Conservation (phyloP, 306 rosid genomes). For the Coriaria nepalensis region DNA sequence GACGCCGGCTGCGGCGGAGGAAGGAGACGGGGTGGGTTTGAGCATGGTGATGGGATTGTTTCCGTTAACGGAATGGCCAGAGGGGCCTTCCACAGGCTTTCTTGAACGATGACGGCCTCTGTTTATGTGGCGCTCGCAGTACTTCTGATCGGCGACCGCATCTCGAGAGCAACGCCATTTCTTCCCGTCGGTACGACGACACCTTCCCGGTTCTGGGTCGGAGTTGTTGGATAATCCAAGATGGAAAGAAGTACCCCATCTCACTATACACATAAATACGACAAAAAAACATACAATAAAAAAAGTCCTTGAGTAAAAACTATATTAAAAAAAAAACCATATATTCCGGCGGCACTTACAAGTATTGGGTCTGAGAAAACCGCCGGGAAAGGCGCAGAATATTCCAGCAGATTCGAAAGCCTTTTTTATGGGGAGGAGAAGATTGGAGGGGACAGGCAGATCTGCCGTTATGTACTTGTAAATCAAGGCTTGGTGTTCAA, state of each 20-base stretch:
- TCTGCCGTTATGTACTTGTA: not conserved
- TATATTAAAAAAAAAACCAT: no score
- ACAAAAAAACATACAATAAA: not conserved
- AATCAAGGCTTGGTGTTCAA: not conserved
- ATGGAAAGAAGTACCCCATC: conserved; percentile 76
- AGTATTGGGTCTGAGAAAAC: conserved; percentile 54
- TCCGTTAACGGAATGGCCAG: conserved; percentile 50
- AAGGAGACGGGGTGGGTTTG: no score
- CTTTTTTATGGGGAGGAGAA: conserved; percentile 45
- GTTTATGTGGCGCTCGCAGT: conserved; percentile 89
- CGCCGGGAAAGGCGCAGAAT: conserved; percentile 34
- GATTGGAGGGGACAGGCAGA: not conserved
- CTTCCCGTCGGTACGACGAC: conserved; percentile 77
- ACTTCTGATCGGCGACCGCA: conserved; percentile 84
- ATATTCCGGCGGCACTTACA: conserved; percentile 21
- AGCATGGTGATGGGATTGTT: conserved; percentile 10
- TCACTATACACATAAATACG: conserved; percentile 36
- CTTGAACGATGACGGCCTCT: conserved; percentile 84
- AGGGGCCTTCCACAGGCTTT: conserved; percentile 34
- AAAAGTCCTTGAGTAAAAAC: no score
- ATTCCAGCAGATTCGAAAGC: conserved; percentile 61
- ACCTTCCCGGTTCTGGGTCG: conserved; percentile 98
- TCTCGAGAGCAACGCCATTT: conserved; percentile 45
- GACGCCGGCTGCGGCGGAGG: conserved; percentile 2
- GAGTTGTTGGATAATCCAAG: conserved; percentile 77